Base-by-base conservation (phyloP, 192 early-diverging fungal genomes). In the Chytriomyces sp. region DNA sequence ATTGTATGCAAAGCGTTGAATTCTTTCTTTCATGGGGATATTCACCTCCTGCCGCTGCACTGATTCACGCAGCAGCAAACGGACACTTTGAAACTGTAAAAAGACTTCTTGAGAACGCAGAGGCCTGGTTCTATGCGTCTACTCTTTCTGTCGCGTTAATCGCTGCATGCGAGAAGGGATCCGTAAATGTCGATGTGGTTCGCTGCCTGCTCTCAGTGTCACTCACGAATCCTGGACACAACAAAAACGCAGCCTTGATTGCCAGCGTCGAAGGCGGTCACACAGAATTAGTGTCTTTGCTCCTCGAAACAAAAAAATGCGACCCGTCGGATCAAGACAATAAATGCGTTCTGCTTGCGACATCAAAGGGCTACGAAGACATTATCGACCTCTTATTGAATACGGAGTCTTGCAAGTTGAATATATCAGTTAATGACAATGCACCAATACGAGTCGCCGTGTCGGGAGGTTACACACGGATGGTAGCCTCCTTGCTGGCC, bases 231-330 rank as follows among this genome's bases (percentile, higher is more conserved):
- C 54, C 55, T 0, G 1, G 0, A n/a, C 56, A 59, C 39, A 70
- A 70, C 39, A 70, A 70, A 59, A 70, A 70, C 32, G 25, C 68
- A 5, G 53, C 68, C 26, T 28, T 70, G 8, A 28, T 70, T 0
- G 53, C 55, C 3, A 22, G 28, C 55, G 53, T 56, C 17, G 19
- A 17, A 8, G n/a, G 38, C 5, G 68, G 68, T 4, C 25, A 39
- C 38, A 12, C 37, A 17, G n/a, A 3, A 3, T 17, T 70, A 0
- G 56, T 59, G 12, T 4, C 30, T 0, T 30, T 56, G 1, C 56
- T 70, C 8, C 25, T 70, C 12, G 44, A 5, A 40, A 58, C 68
- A 12, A 56, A 36, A 40, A 2, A 36, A 0, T 58, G 53, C 32
- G 68, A 70, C 30, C 32, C 68, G 32, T 40, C 68, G 38, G 68